Base-by-base conservation (phyloP, 768 basidiomycete genomes). In the Gelatoporia subvermispora region DNA sequence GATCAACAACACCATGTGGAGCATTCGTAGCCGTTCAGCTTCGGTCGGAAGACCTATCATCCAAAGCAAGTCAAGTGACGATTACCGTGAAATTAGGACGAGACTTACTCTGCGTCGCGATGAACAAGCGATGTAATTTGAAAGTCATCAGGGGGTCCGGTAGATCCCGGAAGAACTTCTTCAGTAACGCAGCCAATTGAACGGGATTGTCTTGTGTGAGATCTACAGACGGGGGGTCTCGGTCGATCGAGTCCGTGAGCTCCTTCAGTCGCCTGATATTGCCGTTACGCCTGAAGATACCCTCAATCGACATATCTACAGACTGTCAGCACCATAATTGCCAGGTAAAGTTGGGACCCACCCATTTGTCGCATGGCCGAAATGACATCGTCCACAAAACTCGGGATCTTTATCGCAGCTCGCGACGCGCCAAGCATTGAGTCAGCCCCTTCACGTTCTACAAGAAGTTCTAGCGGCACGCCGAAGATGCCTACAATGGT, bases 351-450 rank as follows among this genome's bases (percentile, higher is more conserved):
- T 7, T 31, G 25, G 16, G 13, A 70, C 86, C 54, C 48, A 96
- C 95, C 95, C 96, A 98, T 98, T 66, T 97, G 94, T 62, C 88
- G 78, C 96, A 99, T 98, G 10, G 96, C 93, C 43, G 93, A 95
- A 40, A 99, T 82, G 50, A 96, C 91, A 61, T 99, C 96, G 65
- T 99, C 96, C 49, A 99, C 90, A 65, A 99, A 97, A 66, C 92
- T 97, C 13, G 96, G 96, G 18, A 99, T 85, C 56, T 91, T 77
- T 54, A 99, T 61, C 7, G 91, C 81, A 31, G 80, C 83, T 31
- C 88, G 79, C 5, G 93, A 90, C 20, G 91, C 89, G 17, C 95
- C 96, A 45, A 90, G 81, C 54, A 93, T 69, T 17, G 95, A 96
- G 69, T 99, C 96, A n/a, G 89, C 84, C 5, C 96, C 95, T 65